phyloP scores from a whole-genome alignment of 352 stramenopile species.

The Globisporangium iwayamae region DNA sequence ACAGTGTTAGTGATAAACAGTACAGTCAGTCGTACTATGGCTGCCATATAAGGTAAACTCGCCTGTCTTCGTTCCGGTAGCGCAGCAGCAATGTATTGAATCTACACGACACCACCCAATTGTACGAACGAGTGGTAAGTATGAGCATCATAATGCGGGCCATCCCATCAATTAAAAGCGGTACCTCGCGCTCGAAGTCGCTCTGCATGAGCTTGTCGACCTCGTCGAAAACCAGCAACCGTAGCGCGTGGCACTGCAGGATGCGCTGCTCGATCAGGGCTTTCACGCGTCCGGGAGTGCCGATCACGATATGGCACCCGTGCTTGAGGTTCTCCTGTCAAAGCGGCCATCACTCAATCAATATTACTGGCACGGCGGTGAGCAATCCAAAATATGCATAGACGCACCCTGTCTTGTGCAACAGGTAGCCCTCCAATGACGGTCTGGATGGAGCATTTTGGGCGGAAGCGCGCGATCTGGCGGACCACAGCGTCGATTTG shows the following conservation, averaged over 20 bases:
- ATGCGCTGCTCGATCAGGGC: conserved; percentile 59
- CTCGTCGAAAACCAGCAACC: conserved; percentile 74
- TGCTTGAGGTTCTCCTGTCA: conserved; percentile 26
- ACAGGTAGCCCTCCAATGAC: conserved; percentile 66
- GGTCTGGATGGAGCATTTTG: conserved; percentile 34
- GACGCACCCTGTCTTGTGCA: conserved; percentile 47
- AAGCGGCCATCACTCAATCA: neutral
- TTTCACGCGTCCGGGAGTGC: conserved; percentile 68
- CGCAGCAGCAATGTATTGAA: conserved; percentile 48
- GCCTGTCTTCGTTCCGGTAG: conserved; percentile 66
- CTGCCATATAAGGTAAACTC: neutral
- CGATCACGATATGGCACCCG: conserved; percentile 65
- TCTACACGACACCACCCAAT: conserved; percentile 25
- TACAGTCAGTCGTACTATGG: neutral
- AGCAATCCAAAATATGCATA: neutral
- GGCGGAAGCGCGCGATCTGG: conserved; percentile 42
- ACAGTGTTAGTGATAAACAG: too few species aligned
- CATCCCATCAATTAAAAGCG: too few species aligned
- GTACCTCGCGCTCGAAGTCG: conserved; percentile 68
- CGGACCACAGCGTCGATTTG: conserved; percentile 71
- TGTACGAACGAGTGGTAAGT: neutral
- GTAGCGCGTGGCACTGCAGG: conserved; percentile 42
- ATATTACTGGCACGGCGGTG: neutral
- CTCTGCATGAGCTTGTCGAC: conserved; percentile 73
- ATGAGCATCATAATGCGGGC: neutral